Evolutionary conservation across 2,329 filamentous ascomycete genomes (phyloP).

Genomic region (Periglandula ipomoeae): DNA sequence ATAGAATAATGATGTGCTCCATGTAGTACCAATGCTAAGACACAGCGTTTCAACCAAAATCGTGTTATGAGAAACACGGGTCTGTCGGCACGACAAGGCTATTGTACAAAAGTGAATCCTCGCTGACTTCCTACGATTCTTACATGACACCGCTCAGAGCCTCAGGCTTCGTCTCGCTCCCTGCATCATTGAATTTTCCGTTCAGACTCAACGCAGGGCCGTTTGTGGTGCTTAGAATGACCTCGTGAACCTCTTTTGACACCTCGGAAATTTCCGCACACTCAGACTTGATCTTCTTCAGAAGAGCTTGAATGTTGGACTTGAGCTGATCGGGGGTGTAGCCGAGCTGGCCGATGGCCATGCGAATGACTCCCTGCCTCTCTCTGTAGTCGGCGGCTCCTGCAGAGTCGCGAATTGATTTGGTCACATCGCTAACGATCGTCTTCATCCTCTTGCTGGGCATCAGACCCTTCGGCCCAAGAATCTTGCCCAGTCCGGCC

Average conservation of each 20-base stretch:
- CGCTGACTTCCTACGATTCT: constrained; percentile 9
- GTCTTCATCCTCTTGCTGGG: constrained; percentile 82
- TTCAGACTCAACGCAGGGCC: constrained; percentile 80
- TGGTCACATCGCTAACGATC: constrained; percentile 69
- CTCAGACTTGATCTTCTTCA: constrained; percentile 71
- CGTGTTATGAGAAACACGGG: constrained; percentile 5
- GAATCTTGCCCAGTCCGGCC: constrained; percentile 66
- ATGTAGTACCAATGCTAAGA: constrained; percentile 21
- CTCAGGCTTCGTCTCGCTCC: constrained; percentile 44
- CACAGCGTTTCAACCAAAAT: neutral
- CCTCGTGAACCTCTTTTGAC: constrained; percentile 41
- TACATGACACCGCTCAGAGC: constrained; percentile 47
- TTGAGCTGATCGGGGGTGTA: constrained; percentile 83
- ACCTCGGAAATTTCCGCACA: constrained; percentile 56
- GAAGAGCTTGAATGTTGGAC: constrained; percentile 71
- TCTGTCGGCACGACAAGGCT: constrained; percentile 22
- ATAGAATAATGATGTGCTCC: neutral
- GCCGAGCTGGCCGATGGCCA: constrained; percentile 84
- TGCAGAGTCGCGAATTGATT: constrained; percentile 70
- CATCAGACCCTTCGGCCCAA: constrained; percentile 90
- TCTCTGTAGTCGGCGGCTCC: constrained; percentile 85
- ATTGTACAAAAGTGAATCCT: constrained; percentile 29
- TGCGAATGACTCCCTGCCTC: constrained; percentile 69
- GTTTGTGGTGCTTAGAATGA: constrained; percentile 79
- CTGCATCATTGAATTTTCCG: constrained; percentile 61